Conservation (phyloP, 2,329 filamentous ascomycete genomes). For the Saccharata proteae region DNA sequence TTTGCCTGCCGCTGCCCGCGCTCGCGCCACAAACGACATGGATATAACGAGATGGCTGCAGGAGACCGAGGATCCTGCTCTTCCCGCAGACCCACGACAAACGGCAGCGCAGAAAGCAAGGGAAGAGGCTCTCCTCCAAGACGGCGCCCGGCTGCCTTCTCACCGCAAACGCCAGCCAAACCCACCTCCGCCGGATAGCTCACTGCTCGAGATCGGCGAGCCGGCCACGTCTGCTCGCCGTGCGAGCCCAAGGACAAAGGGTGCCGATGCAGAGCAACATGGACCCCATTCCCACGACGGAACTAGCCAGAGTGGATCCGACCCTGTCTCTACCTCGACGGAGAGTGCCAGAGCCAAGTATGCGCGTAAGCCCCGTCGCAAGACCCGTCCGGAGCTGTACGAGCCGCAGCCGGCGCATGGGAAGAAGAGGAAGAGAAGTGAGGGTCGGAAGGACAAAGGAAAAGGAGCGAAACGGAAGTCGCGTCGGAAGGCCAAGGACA, state of each 20-base stretch:
- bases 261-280: too few relatives aligned
- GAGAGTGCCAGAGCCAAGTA: too few relatives aligned
- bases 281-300: too few relatives aligned
- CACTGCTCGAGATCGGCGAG: slow-evolving; percentile 19
- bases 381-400: slow-evolving; percentile 35
- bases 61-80: slow-evolving; percentile 21
- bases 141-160: slow-evolving; percentile 7
- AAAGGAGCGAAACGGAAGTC: slow-evolving; percentile 20
- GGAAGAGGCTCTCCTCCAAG: slow-evolving; percentile 9
- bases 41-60: slow-evolving; percentile 35
- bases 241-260: too few relatives aligned
- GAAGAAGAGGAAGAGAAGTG: slow-evolving; percentile 17
- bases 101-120: slow-evolving; percentile 15
- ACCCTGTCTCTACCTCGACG: too few relatives aligned
- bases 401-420: too few relatives aligned
- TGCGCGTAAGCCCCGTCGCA: slow-evolving; percentile 32
- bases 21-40: slow-evolving; percentile 19
- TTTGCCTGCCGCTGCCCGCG: slow-evolving; percentile 5
- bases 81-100: slow-evolving; percentile 13
- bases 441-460: slow-evolving; percentile 14
- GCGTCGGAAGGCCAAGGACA: slow-evolving; percentile 24
- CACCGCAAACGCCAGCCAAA: slow-evolving; percentile 18
- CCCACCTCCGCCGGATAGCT: slow-evolving; percentile 28
- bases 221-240: too few relatives aligned
- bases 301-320: too few relatives aligned